These are phyloP conservation scores for Taiozyma sp. DNA, from an alignment of 1,139 yeast species.

Conservation along the genomic window DNA sequence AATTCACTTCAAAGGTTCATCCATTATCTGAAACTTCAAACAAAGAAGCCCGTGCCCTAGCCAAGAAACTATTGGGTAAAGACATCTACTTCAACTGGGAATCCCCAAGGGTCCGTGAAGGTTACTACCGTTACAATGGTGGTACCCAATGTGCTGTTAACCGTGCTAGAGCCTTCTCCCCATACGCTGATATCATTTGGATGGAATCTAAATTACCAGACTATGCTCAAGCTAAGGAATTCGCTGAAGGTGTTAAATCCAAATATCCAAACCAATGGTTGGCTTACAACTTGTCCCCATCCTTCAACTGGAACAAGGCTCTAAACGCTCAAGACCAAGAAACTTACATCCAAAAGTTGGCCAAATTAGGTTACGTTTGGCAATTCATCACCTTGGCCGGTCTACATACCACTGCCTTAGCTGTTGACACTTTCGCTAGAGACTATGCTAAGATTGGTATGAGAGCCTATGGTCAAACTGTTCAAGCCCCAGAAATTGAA, in stretches of 20 bases:
- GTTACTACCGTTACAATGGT: slow-evolving; percentile 94
- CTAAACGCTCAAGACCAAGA: slow-evolving; percentile 86
- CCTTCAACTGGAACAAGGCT: slow-evolving; percentile 97
- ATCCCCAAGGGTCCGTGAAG: slow-evolving; percentile 93
- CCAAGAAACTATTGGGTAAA: slow-evolving; percentile 72
- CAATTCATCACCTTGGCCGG: slow-evolving; percentile 98
- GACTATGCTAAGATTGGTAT: slow-evolving; percentile 80
- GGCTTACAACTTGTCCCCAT: slow-evolving; percentile 93
- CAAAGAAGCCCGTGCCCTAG: slow-evolving; percentile 76
- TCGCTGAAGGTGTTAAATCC: slow-evolving; percentile 85
- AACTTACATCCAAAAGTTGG: slow-evolving; percentile 85
- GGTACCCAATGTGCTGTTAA: slow-evolving; percentile 97
- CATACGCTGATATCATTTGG: slow-evolving; percentile 96
- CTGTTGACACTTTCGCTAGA: slow-evolving; percentile 80
- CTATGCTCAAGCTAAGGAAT: slow-evolving; percentile 89
- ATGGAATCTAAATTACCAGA: slow-evolving; percentile 98
- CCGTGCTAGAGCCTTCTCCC: slow-evolving; percentile 95
- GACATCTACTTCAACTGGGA: slow-evolving; percentile 96
- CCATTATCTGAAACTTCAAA: slow-evolving; percentile 76
- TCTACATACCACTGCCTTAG: slow-evolving; percentile 92
- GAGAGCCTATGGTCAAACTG: slow-evolving; percentile 89
- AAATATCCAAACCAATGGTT: slow-evolving; percentile 89
- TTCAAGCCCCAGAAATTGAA: slow-evolving; percentile 87
- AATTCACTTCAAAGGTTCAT: slow-evolving; percentile 65
- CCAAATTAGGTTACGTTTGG: slow-evolving; percentile 92